Evolutionary conservation across 257 asterid species (phyloP), one percentile per base, ranked within the genome.

Genomic region (Gynochthodes officinalis): DNA sequence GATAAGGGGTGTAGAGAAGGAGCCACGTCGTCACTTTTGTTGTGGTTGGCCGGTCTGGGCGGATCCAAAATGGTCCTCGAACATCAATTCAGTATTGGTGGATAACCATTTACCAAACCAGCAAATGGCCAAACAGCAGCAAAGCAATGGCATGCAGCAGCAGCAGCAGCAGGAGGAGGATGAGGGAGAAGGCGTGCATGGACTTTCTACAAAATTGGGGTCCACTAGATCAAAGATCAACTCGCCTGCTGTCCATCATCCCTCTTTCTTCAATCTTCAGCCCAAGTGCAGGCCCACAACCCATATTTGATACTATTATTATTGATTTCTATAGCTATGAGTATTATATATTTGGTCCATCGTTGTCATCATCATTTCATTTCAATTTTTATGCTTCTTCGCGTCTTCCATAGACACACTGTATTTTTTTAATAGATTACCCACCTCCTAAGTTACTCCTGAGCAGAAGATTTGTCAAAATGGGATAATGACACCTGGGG

Each of bases 21-120:
- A 75, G 83, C 89, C 89, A 86, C 86, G 86, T 81, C 82, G 21
- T 64, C 46, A 21, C 19, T 33, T 75, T 78, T 52, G 72, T 69
- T 43, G 30, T 71, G 76, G 48, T 23, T 48, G 18, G 1, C 21
- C 53, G 25, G 28, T 23, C 44, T 48, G 63, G 76, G 71, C 71
- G 70, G 75, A 72, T 72, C 39, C 62, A 15, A 55, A 75, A 66
- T 72, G 74, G 83, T 76, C 89, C 82, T 33, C 43, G 33, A 77
- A 71, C 50, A 61, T 74, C 40, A 42, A 53, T 65, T 65, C 9
- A 5, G 2, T 25, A 78, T 64, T 68, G 44, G 35, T 4, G 43
- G 35, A 15, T 67, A n/a, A n/a, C n/a, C n/a, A n/a, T n/a, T n/a
- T n/a, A n/a, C n/a, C n/a, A n/a, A n/a, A n/a, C n/a, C n/a, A n/a